Conservation (phyloP, 139 green algal genomes). For the Coccomyxa sp. region DNA sequence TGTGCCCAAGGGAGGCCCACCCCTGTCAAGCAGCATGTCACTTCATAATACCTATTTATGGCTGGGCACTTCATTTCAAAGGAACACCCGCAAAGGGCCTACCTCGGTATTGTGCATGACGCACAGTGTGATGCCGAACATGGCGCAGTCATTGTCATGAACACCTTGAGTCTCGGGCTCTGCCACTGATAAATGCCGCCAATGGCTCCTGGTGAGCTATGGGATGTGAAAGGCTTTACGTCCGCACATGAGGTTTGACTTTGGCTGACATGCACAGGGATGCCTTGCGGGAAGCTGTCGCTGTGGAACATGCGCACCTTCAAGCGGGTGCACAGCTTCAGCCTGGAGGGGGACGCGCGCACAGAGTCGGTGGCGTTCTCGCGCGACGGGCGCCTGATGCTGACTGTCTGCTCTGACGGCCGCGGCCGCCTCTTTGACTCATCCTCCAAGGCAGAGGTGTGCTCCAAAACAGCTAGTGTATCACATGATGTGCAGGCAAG, state of each 20-base stretch:
- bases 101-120: background rate
- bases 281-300: background rate
- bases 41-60: too few relatives aligned
- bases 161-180: too few relatives aligned
- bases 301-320: conserved; percentile 44
- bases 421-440: conserved; percentile 4
- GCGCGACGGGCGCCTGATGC: conserved; percentile 3
- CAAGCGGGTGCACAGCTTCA: conserved; percentile 22
- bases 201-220: background rate
- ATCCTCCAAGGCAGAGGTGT: background rate
- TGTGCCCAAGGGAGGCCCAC: background rate
- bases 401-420: conserved; percentile 3
- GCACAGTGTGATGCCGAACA: background rate
- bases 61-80: too few relatives aligned
- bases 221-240: too few relatives aligned
- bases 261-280: background rate
- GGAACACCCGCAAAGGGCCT: too few relatives aligned
- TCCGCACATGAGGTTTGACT: too few relatives aligned
- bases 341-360: background rate
- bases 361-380: background rate
- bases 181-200: too few relatives aligned
- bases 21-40: too few relatives aligned
- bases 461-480: background rate
- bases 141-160: background rate
- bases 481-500: background rate